Percentiles rank a stretch among this genome's conserved stretches.
These are phyloP conservation scores for Linum tenue DNA, from an alignment of 345 rosid genomes.

Conservation along the genomic window DNA sequence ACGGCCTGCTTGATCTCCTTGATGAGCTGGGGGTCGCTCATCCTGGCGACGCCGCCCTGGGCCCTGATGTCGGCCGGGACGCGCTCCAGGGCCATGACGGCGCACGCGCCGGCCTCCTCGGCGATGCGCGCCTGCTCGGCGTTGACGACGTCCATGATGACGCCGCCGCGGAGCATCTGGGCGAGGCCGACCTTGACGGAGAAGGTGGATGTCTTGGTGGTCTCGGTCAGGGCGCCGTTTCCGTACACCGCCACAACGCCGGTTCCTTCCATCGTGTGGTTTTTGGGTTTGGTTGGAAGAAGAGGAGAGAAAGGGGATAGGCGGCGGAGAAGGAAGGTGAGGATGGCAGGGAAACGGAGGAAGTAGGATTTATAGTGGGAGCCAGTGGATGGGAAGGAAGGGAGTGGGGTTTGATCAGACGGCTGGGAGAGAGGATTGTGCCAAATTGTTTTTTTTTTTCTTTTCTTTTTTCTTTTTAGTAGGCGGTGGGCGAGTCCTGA, in stretches of 20 bases:
- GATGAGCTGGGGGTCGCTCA: conserved; percentile 2
- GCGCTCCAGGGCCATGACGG: conserved; percentile 7
- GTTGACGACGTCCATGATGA: conserved; percentile 6
- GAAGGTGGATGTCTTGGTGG: background rate
- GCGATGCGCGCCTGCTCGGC: conserved; percentile 8
- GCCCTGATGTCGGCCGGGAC: conserved; percentile 4
- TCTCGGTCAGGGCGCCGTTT: conserved; percentile 2
- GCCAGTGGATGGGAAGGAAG: background rate
- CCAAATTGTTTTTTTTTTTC: background rate
- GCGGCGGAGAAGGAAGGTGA: background rate
- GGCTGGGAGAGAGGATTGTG: background rate
- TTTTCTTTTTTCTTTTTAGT: too few species aligned
- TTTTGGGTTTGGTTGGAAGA: background rate
- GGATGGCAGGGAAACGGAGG: background rate
- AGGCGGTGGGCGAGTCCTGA: background rate
- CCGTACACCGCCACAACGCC: conserved; percentile 5
- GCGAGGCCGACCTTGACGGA: conserved; percentile 4
- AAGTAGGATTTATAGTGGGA: background rate
- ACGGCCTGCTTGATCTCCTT: conserved; percentile 4
- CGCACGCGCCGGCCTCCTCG: conserved; percentile 5
- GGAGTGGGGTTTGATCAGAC: background rate
- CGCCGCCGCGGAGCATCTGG: conserved; percentile 6
- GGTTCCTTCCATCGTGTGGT: background rate
- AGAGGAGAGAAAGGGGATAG: background rate
- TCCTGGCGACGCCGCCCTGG: conserved; percentile 5